Base-by-base conservation (phyloP, 805 yeast genomes). In the Maudiozyma serrabonitensis region DNA sequence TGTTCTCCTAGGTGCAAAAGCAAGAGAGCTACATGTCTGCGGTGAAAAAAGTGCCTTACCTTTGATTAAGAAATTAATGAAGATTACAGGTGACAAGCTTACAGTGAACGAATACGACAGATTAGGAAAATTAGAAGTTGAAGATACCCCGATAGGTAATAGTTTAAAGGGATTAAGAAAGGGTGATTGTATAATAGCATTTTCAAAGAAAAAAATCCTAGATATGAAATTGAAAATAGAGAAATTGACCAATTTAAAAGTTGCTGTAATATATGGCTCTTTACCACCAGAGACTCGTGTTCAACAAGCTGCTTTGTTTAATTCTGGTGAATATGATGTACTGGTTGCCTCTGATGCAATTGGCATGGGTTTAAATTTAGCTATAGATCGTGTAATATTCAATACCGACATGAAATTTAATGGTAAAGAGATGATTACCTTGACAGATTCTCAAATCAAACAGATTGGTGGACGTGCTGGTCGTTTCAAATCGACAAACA, bases 401-500 rank as follows among this genome's bases (percentile, higher is more conserved):
- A 78, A 84, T 16, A 74, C 82, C 0, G 69, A 77, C 26, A 63
- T 63, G 45, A 93, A 93, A 65, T 90, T 76, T 57, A 79, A 88
- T 61, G 97, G 97, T 6, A 61, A 58, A 13, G 67, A 64, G 15
- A 67, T 72, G 51, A 66, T 65, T 8, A 62, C 62, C 1, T 64
- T 93, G 31, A 71, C 84, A 0, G 67, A 75, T 4, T 84, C 96
- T 0, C 81, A 82, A 49, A 75, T 84, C 28, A 90, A 89, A 63
- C 99, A 93, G 64, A 91, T 93, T 52, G 97, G 93, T 4, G 99
- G 99, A 1, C 74, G 99, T 54, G 99, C 99, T 0, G 99, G 99
- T 1, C 69, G 99, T 52, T 93, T 70, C 57, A 76, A 72, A 50
- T 50, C 45, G 9, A 54, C 51, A 12, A 13, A 12, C 47, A 53